phyloP scores from a whole-genome alignment of 1,284 basidiomycete genomes.

The Naganishia albida region DNA sequence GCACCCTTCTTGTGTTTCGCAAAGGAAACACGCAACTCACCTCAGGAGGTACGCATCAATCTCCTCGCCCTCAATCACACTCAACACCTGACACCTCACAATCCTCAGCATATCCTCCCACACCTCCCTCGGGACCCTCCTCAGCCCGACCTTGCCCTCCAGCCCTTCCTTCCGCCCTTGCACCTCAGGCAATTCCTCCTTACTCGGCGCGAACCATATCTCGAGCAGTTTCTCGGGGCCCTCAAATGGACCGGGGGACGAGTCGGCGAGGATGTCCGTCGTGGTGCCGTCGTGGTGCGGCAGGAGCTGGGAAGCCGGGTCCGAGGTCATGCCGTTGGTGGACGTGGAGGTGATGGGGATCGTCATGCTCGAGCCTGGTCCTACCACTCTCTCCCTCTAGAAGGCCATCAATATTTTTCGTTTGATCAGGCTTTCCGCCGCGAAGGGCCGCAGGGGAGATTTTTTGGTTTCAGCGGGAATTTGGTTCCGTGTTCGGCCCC shows the following conservation, averaged over 20 bases:
- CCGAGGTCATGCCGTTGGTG: not conserved
- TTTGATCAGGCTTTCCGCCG: too few species aligned
- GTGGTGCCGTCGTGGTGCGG: slow-evolving; percentile 27
- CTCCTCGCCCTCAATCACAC: slow-evolving; percentile 79
- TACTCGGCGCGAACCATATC: slow-evolving; percentile 90
- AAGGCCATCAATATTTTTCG: too few species aligned
- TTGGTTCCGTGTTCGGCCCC: not conserved
- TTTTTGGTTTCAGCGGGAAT: not conserved
- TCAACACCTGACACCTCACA: slow-evolving; percentile 96
- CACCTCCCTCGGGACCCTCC: slow-evolving; percentile 70
- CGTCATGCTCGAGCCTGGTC: slow-evolving; percentile 4
- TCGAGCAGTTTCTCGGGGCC: slow-evolving; percentile 94
- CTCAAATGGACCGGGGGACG: slow-evolving; percentile 45
- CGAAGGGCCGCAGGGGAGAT: not conserved
- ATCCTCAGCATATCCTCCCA: slow-evolving; percentile 99
- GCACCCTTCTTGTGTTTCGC: not conserved
- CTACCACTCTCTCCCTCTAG: too few species aligned
- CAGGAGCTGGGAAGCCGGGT: not conserved
- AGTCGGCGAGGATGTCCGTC: slow-evolving; percentile 30
- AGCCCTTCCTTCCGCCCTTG: slow-evolving; percentile 6
- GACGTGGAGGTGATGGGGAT: slow-evolving; percentile 23
- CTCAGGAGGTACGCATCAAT: slow-evolving; percentile 95
- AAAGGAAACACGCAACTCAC: slow-evolving; percentile 57
- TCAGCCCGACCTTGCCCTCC: slow-evolving; percentile 61
- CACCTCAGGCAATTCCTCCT: slow-evolving; percentile 46